Evolutionary conservation across 2,329 filamentous ascomycete species (phyloP).

Genomic region (Cladosporium sp.): DNA sequence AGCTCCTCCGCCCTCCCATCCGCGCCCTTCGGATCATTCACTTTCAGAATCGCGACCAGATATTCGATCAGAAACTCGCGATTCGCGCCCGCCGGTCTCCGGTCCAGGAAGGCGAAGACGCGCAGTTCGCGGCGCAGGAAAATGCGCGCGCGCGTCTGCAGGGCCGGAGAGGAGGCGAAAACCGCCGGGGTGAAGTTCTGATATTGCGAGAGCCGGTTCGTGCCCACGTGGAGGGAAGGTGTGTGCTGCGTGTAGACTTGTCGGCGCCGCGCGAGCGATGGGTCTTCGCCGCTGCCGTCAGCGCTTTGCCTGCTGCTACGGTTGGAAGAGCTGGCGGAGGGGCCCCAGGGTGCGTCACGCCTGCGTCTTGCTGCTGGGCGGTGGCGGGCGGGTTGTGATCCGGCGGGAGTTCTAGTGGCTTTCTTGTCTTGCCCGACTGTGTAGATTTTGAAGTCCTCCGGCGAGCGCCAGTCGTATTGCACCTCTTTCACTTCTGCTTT

Average conservation of each 20-base stretch:
- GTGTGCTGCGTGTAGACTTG: slow-evolving; percentile 68
- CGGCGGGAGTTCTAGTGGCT: neutral
- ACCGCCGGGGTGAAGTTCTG: slow-evolving; percentile 65
- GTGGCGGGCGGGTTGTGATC: neutral
- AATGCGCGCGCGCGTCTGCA: slow-evolving; percentile 71
- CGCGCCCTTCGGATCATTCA: slow-evolving; percentile 74
- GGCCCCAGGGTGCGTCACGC: slow-evolving; percentile 1
- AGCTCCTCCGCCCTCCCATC: slow-evolving; percentile 75
- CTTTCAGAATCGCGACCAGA: slow-evolving; percentile 76
- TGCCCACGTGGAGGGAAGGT: slow-evolving; percentile 78
- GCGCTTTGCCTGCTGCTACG: neutral
- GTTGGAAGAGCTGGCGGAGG: neutral
- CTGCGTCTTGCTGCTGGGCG: neutral
- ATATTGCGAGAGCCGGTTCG: slow-evolving; percentile 73
- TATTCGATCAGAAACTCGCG: slow-evolving; percentile 80
- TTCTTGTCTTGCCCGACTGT: slow-evolving; percentile 32
- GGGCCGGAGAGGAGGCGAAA: slow-evolving; percentile 60
- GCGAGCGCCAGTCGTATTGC: slow-evolving; percentile 58
- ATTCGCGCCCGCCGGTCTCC: slow-evolving; percentile 14
- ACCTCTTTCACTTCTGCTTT: slow-evolving; percentile 53
- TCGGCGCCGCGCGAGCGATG: slow-evolving; percentile 57
- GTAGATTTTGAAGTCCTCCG: slow-evolving; percentile 56
- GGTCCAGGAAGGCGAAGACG: slow-evolving; percentile 69
- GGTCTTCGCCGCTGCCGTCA: slow-evolving; percentile 14
- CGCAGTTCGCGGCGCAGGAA: slow-evolving; percentile 82